A percentile compares a stretch with the other conserved stretches of the same genome.
Evolutionary conservation across 2,329 filamentous ascomycete species (phyloP).

Genomic region (Clonostachys chloroleuca): DNA sequence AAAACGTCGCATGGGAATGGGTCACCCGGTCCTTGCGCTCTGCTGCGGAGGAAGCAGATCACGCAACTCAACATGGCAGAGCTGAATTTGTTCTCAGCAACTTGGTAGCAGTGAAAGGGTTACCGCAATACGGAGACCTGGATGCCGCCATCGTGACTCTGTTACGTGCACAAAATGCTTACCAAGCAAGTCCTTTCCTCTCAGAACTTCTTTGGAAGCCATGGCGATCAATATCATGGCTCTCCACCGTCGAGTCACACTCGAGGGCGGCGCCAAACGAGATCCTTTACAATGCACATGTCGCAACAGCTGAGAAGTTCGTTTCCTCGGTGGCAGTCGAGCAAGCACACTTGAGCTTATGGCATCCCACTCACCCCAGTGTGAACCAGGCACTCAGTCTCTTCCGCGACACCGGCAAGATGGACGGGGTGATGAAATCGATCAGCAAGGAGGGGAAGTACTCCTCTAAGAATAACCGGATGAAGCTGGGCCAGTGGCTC

Average conservation of each 20-base stretch:
- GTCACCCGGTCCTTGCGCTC: slow-evolving; percentile 31
- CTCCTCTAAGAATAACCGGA: slow-evolving; percentile 17
- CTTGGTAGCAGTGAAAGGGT: slow-evolving; percentile 37
- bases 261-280: slow-evolving; percentile 38
- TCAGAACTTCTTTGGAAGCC: slow-evolving; percentile 28
- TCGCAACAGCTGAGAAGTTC: slow-evolving; percentile 37
- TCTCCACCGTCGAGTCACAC: slow-evolving; percentile 45
- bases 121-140: slow-evolving; percentile 31
- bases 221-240: slow-evolving; percentile 46
- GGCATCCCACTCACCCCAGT: slow-evolving; percentile 48
- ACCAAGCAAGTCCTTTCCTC: slow-evolving; percentile 26
- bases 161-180: slow-evolving; percentile 36
- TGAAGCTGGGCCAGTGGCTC: slow-evolving; percentile 26
- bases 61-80: slow-evolving; percentile 9
- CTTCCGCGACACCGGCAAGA: slow-evolving; percentile 25
- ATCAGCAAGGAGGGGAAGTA: slow-evolving; percentile 16
- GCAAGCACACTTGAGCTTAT: slow-evolving; percentile 47
- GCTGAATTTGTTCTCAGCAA: slow-evolving; percentile 26
- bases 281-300: slow-evolving; percentile 46
- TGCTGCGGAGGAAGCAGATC: slow-evolving; percentile 8
- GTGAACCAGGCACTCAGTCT: slow-evolving; percentile 40
- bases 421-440: slow-evolving; percentile 17
- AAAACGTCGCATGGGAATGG: slow-evolving; percentile 50
- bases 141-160: slow-evolving; percentile 45
- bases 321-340: slow-evolving; percentile 32